These are phyloP conservation scores for Botryotinia narcissicola DNA, from an alignment of 2,329 filamentous ascomycete genomes.

Conservation along the genomic window DNA sequence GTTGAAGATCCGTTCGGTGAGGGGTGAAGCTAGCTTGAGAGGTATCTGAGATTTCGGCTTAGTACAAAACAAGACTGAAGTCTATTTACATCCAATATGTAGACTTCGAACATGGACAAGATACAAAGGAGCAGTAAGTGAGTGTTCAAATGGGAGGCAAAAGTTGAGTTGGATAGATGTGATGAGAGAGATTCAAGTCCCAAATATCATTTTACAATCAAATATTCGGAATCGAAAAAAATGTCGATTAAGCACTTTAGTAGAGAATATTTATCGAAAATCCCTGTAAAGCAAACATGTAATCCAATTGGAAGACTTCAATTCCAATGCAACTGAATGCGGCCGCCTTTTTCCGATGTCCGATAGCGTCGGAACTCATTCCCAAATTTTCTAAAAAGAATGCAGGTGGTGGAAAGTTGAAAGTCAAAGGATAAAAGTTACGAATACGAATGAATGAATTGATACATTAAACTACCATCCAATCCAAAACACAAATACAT, in stretches of 20 bases:
- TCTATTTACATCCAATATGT: background rate
- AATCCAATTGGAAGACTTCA: conserved; percentile 6
- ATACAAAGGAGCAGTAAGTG: background rate
- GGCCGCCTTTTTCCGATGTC: conserved; percentile 9
- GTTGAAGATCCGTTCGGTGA: background rate
- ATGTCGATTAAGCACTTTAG: background rate
- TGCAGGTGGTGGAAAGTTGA: background rate
- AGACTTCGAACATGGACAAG: background rate
- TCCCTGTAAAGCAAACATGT: background rate
- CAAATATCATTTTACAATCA: background rate
- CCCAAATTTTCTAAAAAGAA: background rate
- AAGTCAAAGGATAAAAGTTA: background rate
- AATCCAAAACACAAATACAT: conserved; percentile 8
- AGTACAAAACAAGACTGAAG: background rate
- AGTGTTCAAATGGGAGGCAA: background rate
- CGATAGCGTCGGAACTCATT: background rate
- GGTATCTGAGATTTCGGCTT: background rate
- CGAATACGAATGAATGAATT: background rate
- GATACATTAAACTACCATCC: background rate
- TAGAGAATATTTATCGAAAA: conserved; percentile 5
- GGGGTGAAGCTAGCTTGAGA: background rate
- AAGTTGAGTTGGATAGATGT: background rate
- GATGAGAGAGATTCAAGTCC: background rate
- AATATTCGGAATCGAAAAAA: background rate
- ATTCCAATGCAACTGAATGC: conserved; percentile 2